These are phyloP conservation scores for Thielaviopsis populi DNA, from an alignment of 2,329 filamentous ascomycete species.

Conservation along the genomic window DNA sequence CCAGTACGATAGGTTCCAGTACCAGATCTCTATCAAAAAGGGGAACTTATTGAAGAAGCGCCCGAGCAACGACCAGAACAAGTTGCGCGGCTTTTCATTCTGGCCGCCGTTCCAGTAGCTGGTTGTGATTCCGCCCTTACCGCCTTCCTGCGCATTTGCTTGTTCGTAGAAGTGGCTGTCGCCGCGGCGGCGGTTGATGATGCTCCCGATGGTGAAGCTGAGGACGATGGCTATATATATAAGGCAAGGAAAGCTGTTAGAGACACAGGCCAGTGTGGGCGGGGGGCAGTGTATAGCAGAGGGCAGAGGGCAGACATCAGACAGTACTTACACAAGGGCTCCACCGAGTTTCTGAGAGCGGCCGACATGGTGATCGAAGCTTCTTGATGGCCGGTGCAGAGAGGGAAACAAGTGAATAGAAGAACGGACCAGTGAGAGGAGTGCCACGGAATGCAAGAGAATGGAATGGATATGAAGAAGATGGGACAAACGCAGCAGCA, in stretches of 20 bases:
- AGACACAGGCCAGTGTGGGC: background rate
- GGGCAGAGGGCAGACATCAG: conserved; percentile 3
- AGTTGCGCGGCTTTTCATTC: conserved; percentile 5
- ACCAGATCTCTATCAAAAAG: conserved; percentile 26
- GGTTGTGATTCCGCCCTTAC: conserved; percentile 9
- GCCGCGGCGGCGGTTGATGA: conserved; percentile 13
- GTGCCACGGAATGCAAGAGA: background rate
- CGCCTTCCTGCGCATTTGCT: conserved; percentile 4
- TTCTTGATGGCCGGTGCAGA: background rate
- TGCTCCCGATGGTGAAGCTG: conserved; percentile 7
- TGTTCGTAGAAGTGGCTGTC: conserved; percentile 10
- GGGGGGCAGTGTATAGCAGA: too few relatives aligned
- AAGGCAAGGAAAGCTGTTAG: conserved; percentile 1
- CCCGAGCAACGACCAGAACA: conserved; percentile 21
- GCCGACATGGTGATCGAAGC: conserved; percentile 9
- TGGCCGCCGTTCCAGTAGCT: conserved; percentile 10
- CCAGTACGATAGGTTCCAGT: conserved; percentile 27
- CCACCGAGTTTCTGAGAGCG: conserved; percentile 9
- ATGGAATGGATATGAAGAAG: conserved; percentile 8
- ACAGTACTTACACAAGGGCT: conserved; percentile 13
- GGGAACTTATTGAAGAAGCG: conserved; percentile 24
- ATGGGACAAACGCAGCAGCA: background rate
- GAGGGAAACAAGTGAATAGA: background rate
- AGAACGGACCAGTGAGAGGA: background rate
- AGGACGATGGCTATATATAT: conserved; percentile 12